phyloP scores from a whole-genome alignment of 2,329 filamentous ascomycete species.

The Polytolypa hystricis region DNA sequence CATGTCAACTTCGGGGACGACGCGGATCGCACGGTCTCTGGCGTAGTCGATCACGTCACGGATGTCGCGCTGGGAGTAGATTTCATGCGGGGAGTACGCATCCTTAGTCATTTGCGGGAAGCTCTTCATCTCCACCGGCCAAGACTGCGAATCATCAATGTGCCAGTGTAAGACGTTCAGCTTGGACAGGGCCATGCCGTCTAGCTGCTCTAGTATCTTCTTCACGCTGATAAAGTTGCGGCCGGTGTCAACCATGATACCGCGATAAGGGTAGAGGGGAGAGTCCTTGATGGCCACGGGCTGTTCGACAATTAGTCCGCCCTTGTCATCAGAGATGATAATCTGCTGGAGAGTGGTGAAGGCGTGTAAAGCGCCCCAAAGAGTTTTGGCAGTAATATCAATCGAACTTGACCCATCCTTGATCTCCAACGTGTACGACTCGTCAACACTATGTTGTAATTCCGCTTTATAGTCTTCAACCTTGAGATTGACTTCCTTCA shows the following conservation, averaged over 20 bases:
- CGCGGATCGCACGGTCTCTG: conserved; percentile 45
- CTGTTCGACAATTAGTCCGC: conserved; percentile 41
- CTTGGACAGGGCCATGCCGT: conserved; percentile 46
- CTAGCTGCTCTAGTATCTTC: conserved; percentile 45
- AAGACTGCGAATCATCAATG: conserved; percentile 45
- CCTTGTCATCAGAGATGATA: conserved; percentile 37
- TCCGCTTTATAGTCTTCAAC: conserved; percentile 37
- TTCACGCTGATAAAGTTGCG: conserved; percentile 43
- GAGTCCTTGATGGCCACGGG: conserved; percentile 41
- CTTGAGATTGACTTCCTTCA: conserved; percentile 37
- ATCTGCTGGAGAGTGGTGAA: conserved; percentile 49
- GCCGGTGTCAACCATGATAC: conserved; percentile 45
- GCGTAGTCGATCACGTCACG: conserved; percentile 39
- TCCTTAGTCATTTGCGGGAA: conserved; percentile 45
- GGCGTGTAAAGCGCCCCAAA: conserved; percentile 45
- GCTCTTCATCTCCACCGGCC: conserved; percentile 40
- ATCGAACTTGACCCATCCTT: conserved; percentile 29
- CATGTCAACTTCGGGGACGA: conserved; percentile 54
- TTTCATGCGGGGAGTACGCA: conserved; percentile 41
- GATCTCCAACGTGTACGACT: conserved; percentile 44
- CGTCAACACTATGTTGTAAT: conserved; percentile 46
- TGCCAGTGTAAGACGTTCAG: conserved; percentile 50
- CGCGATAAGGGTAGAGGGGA: conserved; percentile 44
- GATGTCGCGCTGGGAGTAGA: conserved; percentile 35
- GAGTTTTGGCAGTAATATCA: conserved; percentile 38